Conservation (phyloP, 2,329 filamentous ascomycete genomes). For the Aspergillus viridinutans region DNA sequence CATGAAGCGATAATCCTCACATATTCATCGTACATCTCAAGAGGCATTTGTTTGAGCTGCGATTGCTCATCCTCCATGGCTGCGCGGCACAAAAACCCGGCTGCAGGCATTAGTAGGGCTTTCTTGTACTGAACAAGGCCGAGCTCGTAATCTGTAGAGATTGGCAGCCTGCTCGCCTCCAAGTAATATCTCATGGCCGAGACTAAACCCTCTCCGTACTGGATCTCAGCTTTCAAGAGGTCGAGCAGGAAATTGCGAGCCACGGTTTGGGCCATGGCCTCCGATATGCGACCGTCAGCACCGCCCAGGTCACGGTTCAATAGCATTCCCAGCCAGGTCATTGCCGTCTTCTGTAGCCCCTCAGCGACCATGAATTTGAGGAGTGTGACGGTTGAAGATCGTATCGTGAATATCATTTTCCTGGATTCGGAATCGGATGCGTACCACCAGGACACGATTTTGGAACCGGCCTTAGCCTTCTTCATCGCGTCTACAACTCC, state of each 20-base stretch:
- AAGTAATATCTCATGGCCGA: constrained; percentile 31
- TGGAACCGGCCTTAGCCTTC: constrained; percentile 30
- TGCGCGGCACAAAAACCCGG: constrained; percentile 21
- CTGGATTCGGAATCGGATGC: constrained; percentile 31
- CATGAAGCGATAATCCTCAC: constrained; percentile 20
- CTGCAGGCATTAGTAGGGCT: constrained; percentile 21
- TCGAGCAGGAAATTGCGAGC: constrained; percentile 27
- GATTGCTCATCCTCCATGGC: constrained; percentile 22
- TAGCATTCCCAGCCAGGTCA: constrained; percentile 35
- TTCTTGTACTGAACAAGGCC: constrained; percentile 6
- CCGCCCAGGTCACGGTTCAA: constrained; percentile 24
- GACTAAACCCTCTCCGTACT: constrained; percentile 29
- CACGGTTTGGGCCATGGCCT: constrained; percentile 14
- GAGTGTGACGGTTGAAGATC: constrained; percentile 19
- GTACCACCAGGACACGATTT: constrained; percentile 38
- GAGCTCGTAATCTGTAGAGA: constrained; percentile 7
- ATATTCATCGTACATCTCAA: constrained; percentile 32
- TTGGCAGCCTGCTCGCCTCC: constrained; percentile 20
- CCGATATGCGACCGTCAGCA: constrained; percentile 19
- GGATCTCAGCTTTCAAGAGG: constrained; percentile 31
- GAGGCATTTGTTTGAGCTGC: constrained; percentile 21
- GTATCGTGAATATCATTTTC: constrained; percentile 28
- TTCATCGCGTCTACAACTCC: constrained; percentile 27
- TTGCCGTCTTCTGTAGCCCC: constrained; percentile 29
- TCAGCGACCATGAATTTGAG: constrained; percentile 40